Evolutionary conservation across 1,284 basidiomycete species (phyloP).

Genomic region (Leccinum subrobustum): DNA sequence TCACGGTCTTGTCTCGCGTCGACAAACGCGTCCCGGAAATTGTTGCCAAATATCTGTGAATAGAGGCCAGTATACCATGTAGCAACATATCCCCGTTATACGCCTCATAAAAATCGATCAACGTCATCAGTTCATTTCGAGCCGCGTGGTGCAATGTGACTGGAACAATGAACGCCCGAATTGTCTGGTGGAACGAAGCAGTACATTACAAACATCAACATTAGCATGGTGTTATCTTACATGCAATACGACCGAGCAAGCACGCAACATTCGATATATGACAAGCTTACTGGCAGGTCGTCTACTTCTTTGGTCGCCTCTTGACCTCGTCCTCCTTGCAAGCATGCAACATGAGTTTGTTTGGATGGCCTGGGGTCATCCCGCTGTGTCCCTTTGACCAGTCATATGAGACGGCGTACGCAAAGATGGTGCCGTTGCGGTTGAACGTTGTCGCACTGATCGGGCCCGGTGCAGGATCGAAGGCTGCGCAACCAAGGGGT

Average conservation of each 20-base stretch:
- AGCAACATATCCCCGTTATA: not conserved
- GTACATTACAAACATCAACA: not conserved
- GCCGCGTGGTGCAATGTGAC: not conserved
- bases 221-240: not conserved
- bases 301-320: constrained; percentile 57
- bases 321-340: constrained; percentile 90
- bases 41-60: constrained; percentile 7
- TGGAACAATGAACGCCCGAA: not conserved
- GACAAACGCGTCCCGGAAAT: constrained; percentile 19
- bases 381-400: constrained; percentile 90
- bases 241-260: not conserved
- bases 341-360: constrained; percentile 88
- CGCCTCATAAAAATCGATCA: not conserved
- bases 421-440: constrained; percentile 83
- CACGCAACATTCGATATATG: not conserved
- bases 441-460: constrained; percentile 81
- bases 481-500: constrained; percentile 16
- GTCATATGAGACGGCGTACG: constrained; percentile 87
- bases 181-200: not conserved
- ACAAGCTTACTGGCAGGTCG: constrained; percentile 5
- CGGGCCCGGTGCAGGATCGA: constrained; percentile 64
- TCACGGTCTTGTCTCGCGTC: constrained; percentile 27
- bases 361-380: constrained; percentile 77
- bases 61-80: not conserved
- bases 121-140: constrained; percentile 1